Percentiles rank a stretch among this genome's conserved stretches.
Conservation (phyloP, 306 rosid species). For the Canavalia gladiata region DNA sequence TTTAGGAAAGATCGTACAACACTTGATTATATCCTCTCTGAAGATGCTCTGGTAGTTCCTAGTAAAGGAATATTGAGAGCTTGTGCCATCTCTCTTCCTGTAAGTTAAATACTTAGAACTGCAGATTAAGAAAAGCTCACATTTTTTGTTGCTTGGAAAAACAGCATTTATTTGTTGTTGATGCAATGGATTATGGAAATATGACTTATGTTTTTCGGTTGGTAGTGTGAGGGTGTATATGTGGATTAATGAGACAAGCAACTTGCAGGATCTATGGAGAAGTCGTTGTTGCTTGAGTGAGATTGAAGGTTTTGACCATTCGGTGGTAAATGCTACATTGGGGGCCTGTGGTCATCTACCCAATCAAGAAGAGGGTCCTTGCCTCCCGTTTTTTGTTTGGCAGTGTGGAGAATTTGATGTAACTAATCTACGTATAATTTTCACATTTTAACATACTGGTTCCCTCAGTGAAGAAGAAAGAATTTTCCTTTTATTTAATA, state of each 20-base stretch:
- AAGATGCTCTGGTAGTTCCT: constrained; percentile 78
- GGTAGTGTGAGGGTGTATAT: neutral
- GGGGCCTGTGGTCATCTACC: constrained; percentile 84
- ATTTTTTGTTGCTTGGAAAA: constrained; percentile 17
- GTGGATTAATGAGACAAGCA: constrained; percentile 38
- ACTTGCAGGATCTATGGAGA: constrained; percentile 84
- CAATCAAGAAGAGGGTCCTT: constrained; percentile 67
- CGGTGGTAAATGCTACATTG: constrained; percentile 69
- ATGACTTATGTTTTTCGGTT: neutral
- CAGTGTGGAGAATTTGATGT: constrained; percentile 85
- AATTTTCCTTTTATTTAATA: constrained; percentile 34
- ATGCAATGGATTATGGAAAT: neutral
- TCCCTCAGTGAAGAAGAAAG: constrained; percentile 14
- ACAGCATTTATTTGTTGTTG: constrained; percentile 4
- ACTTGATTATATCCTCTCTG: constrained; percentile 68
- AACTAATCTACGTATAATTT: constrained; percentile 40
- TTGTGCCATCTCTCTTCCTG: constrained; percentile 88
- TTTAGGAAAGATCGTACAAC: constrained; percentile 78
- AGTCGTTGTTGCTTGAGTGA: constrained; percentile 75
- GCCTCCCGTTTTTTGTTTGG: constrained; percentile 76
- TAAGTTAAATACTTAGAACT: constrained; percentile 53
- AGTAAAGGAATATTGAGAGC: constrained; percentile 79
- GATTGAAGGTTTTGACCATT: constrained; percentile 86
- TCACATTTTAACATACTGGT: constrained; percentile 13
- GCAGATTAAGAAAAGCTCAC: constrained; percentile 1